Percentiles rank a stretch among this genome's conserved stretches.
Conservation (phyloP, 257 asterid species). For the Gentiana dahurica region DNA sequence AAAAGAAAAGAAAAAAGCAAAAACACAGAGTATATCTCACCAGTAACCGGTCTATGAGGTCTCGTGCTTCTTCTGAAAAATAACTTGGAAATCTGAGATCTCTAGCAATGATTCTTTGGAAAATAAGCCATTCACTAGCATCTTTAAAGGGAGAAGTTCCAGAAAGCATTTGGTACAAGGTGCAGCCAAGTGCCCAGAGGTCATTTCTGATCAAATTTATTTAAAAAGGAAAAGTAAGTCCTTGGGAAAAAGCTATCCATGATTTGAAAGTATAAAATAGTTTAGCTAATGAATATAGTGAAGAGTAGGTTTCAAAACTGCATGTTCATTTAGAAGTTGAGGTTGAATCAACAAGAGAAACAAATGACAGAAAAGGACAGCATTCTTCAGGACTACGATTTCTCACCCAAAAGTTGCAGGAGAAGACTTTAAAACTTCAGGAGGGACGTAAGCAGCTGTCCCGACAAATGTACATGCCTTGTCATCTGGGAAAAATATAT, state of each 20-base stretch:
- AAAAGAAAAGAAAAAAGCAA: no score
- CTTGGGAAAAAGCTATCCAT: conserved; percentile 2
- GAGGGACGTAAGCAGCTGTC: conserved; percentile 99
- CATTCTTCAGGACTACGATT: conserved; percentile 7
- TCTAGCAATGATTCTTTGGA: conserved; percentile 89
- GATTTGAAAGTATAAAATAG: conserved; percentile 8
- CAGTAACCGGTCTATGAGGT: conserved; percentile 81
- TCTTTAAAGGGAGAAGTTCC: conserved; percentile 98
- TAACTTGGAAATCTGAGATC: conserved; percentile 83
- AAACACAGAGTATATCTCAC: conserved; percentile 28
- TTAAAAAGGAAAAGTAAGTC: conserved; percentile 8
- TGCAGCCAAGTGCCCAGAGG: conserved; percentile 99
- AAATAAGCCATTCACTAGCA: conserved; percentile 97
- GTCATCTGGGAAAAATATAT: conserved; percentile 48
- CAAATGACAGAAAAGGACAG: not conserved
- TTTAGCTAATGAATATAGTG: not conserved
- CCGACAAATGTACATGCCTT: conserved; percentile 99
- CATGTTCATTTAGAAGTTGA: no score
- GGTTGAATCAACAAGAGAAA: not conserved
- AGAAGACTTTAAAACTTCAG: conserved; percentile 92
- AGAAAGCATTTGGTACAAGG: conserved; percentile 93
- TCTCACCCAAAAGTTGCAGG: conserved; percentile 89
- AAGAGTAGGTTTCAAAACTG: not conserved
- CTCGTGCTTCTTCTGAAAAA: conserved; percentile 81
- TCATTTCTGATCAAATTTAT: conserved; percentile 59